phyloP scores from a whole-genome alignment of 306 rosid genomes.

The Gastrolobium villosum region DNA sequence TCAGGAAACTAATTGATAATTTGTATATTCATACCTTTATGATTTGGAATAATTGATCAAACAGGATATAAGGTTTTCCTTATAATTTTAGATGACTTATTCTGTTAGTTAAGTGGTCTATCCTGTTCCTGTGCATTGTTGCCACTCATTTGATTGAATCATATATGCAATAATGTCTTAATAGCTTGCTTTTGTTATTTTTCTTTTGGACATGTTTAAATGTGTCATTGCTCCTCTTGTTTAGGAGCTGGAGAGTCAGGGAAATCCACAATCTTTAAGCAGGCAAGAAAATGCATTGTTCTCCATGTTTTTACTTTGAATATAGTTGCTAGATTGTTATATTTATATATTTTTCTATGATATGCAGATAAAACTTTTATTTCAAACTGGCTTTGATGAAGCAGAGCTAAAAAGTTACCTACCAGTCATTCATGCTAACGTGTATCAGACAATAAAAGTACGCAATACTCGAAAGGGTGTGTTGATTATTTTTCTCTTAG shows the following conservation, averaged over 20 bases:
- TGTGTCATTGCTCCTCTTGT: constrained; percentile 30
- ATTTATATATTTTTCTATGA: constrained; percentile 30
- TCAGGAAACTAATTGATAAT: constrained; percentile 10
- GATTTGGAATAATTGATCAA: constrained; percentile 27
- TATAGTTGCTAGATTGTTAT: constrained; percentile 31
- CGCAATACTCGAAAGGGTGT: constrained; percentile 99
- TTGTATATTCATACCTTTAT: constrained; percentile 3
- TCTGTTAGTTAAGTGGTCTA: constrained; percentile 12
- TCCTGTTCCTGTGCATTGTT: not conserved
- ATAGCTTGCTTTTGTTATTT: constrained; percentile 13
- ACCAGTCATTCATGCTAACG: constrained; percentile 97
- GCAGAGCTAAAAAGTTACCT: constrained; percentile 92
- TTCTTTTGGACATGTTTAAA: constrained; percentile 28
- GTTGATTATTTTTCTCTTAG: constrained; percentile 92
- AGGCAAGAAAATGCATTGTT: constrained; percentile 62
- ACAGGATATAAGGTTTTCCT: not conserved
- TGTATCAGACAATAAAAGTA: constrained; percentile 99
- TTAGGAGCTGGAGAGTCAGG: constrained; percentile 97
- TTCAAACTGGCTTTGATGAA: constrained; percentile 98
- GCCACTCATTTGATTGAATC: constrained; percentile 31
- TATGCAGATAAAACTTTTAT: constrained; percentile 91
- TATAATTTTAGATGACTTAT: not conserved
- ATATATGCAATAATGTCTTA: constrained; percentile 10
- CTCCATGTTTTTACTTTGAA: constrained; percentile 13
- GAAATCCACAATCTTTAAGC: constrained; percentile 96